phyloP scores from a whole-genome alignment of 148 eudicot genomes.

The Persicaria tinctoria region DNA sequence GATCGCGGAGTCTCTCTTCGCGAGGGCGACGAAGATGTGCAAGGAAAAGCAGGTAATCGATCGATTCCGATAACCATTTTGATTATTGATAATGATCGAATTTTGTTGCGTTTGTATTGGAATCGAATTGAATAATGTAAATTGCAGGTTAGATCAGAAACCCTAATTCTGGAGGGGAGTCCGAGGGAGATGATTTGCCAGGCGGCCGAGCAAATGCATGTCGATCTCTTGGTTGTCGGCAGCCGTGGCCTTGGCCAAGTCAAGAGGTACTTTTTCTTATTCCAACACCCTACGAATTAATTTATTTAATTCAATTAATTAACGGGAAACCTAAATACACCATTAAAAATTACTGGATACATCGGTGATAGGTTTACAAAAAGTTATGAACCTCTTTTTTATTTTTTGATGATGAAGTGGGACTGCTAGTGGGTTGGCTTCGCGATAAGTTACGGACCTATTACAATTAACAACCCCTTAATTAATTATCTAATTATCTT shows the following conservation, averaged over 20 bases:
- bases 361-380: too few relatives aligned
- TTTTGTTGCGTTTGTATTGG: background rate
- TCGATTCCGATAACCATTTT: background rate
- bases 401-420: too few relatives aligned
- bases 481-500: too few relatives aligned
- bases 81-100: background rate
- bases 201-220: conserved; percentile 45
- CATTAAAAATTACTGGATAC: too few relatives aligned
- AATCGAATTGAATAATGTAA: background rate
- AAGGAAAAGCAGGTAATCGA: conserved; percentile 22
- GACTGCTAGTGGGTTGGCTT: too few relatives aligned
- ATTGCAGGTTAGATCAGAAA: conserved; percentile 26
- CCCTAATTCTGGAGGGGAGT: conserved; percentile 35
- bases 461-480: too few relatives aligned
- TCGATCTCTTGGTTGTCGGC: conserved; percentile 64
- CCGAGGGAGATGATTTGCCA: conserved; percentile 61
- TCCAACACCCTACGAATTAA: too few relatives aligned
- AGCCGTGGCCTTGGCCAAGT: conserved; percentile 68
- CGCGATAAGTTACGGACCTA: too few relatives aligned
- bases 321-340: too few relatives aligned
- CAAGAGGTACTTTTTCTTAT: conserved; percentile 33
- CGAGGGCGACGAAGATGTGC: conserved; percentile 50
- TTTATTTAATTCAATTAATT: too few relatives aligned
- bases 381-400: too few relatives aligned
- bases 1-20: conserved; percentile 32